phyloP scores from a whole-genome alignment of 2,329 filamentous ascomycete genomes.

The Colletotrichum sp. region DNA sequence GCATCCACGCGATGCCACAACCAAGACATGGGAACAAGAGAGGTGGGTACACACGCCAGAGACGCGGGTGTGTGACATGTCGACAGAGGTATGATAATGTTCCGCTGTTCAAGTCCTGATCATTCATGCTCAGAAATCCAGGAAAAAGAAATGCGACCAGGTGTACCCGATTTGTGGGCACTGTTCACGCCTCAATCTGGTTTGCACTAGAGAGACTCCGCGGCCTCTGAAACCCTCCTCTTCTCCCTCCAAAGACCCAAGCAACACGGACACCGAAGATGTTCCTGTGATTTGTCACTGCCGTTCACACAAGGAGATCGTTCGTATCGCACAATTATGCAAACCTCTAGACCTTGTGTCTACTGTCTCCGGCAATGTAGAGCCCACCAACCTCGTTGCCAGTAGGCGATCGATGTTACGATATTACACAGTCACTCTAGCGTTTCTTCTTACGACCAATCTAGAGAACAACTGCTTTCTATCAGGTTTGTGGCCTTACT shows the following conservation, averaged over 20 bases:
- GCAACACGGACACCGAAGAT: neutral
- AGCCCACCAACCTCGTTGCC: neutral
- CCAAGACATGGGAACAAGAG: neutral
- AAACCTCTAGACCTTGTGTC: neutral
- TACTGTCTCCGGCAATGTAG: neutral
- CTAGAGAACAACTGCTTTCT: conserved; percentile 25
- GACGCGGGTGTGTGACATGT: conserved; percentile 26
- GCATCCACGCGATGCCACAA: neutral
- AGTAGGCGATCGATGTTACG: conserved; percentile 23
- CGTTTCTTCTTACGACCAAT: conserved; percentile 19
- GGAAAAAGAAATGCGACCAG: conserved; percentile 25
- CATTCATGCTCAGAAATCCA: neutral
- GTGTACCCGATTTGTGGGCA: conserved; percentile 20
- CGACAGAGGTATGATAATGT: conserved; percentile 11
- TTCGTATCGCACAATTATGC: neutral
- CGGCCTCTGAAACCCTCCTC: neutral
- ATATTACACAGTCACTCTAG: conserved; percentile 21
- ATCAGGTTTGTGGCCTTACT: conserved; percentile 8
- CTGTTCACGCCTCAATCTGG: conserved; percentile 23
- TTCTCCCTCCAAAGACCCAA: neutral
- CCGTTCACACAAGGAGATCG: neutral
- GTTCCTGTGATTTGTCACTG: neutral
- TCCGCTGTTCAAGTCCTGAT: neutral
- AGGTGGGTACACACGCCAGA: conserved; percentile 24
- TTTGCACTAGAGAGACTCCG: conserved; percentile 20